Base-by-base conservation (phyloP, 202 grass and related monocot species). In the Panicum virgatum region DNA sequence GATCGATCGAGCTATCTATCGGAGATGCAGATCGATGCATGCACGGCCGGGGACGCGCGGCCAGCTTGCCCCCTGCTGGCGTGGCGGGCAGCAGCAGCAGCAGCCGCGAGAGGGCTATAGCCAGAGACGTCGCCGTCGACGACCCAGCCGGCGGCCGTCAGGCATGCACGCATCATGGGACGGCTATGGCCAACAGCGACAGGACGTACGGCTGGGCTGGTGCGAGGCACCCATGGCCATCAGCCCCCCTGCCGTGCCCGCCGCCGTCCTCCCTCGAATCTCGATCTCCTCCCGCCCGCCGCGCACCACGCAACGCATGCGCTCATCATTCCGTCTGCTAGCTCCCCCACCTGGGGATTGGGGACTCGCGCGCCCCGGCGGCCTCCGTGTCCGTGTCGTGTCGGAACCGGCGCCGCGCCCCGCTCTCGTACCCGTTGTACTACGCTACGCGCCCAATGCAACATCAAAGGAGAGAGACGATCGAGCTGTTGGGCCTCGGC, bases 311-410 rank as follows among this genome's bases (percentile, higher is more conserved):
- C 63, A 80, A 23, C 73, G 82, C 63, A 80, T 42, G 77, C 84
- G 76, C 43, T 30, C 73, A 88, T 83, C 80, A 88, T 83, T 88
- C 79, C 66, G 50, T 12, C 72, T 6, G 9, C 9, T 65, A 19
- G 25, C n/a, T 9, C 40, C n/a, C 10, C 22, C n/a, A 32, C 65
- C 73, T 82, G 56, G 79, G 85, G 79, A 76, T 81, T 81, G 71
- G 77, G 70, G 59, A 16, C 40, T 68, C n/a, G n/a, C 22, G n/a
- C n/a, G n/a, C n/a, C n/a, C 40, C 12, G 9, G 62, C 65, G 69
- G 59, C 29, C 67, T 20, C 44, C 76, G n/a, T 2, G n/a, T 2
- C 20, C 77, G 18, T 53, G 81, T 46, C 38, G 39, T 56, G 52
- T 22, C 20, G 52, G 52, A 56, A 56, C 52, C 45, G 39, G 32